Percentiles rank a stretch among this genome's conserved stretches.
These are phyloP conservation scores for Pulveroboletus sp. DNA, from an alignment of 768 basidiomycete genomes.

Conservation along the genomic window DNA sequence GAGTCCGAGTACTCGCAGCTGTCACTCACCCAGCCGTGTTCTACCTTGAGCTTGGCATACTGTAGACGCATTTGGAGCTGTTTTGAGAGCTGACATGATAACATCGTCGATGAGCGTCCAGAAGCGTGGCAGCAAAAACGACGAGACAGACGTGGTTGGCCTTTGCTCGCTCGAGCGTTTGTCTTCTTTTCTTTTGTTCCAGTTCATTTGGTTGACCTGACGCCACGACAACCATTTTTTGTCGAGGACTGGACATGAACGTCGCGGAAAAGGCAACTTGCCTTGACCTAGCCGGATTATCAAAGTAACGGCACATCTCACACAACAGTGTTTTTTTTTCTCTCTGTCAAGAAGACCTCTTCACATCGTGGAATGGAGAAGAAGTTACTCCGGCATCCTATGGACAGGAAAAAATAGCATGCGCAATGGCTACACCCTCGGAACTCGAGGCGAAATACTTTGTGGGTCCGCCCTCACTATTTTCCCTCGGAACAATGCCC, in stretches of 20 bases:
- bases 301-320: too few species aligned
- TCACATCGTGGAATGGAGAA: too few species aligned
- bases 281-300: too few species aligned
- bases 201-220: constrained; percentile 26
- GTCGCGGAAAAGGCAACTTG: background rate
- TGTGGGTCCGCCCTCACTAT: too few species aligned
- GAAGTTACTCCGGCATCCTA: too few species aligned
- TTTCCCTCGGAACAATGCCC: too few species aligned
- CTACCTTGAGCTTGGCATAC: constrained; percentile 75
- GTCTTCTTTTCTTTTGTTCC: constrained; percentile 41
- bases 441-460: too few species aligned
- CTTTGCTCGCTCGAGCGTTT: constrained; percentile 52
- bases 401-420: too few species aligned
- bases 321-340: background rate
- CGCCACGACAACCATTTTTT: constrained; percentile 19
- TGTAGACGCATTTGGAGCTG: constrained; percentile 72
- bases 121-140: background rate
- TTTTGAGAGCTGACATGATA: constrained; percentile 50
- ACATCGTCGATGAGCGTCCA: background rate
- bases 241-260: constrained; percentile 11
- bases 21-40: constrained; percentile 70
- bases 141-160: constrained; percentile 48
- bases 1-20: background rate
- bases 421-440: too few species aligned
- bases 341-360: background rate